Percentiles rank a stretch among this genome's conserved stretches.
These are phyloP conservation scores for Hyphochytrium catenoides DNA, from an alignment of 352 stramenopile genomes.

Conservation along the genomic window DNA sequence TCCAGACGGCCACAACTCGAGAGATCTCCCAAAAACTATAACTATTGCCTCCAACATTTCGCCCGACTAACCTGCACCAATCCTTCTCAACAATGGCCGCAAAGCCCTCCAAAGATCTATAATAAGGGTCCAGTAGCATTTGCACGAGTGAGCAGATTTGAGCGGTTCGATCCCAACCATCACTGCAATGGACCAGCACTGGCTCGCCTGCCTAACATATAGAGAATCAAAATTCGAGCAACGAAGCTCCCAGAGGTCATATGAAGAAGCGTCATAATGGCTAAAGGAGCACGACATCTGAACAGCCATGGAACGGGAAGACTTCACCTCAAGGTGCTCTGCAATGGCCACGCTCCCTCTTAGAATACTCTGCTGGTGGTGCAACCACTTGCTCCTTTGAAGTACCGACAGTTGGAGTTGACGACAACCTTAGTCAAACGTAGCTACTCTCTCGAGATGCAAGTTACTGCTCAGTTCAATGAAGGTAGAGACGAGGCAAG, in stretches of 20 bases:
- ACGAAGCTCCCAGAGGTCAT: no score
- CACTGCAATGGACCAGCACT: constrained; percentile 52
- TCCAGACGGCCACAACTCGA: no score
- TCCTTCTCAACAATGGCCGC: constrained; percentile 56
- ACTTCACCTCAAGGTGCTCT: constrained; percentile 36
- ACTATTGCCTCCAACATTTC: no score
- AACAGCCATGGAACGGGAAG: no score
- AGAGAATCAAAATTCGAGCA: no score
- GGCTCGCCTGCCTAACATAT: constrained; percentile 22
- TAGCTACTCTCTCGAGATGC: constrained; percentile 26
- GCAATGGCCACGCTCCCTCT: constrained; percentile 40
- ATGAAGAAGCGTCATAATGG: no score
- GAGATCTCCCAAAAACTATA: no score
- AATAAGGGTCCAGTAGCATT: constrained; percentile 61
- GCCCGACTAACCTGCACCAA: no score
- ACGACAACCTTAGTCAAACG: constrained; percentile 31
- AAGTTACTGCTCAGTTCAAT: no score
- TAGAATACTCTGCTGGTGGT: constrained; percentile 49
- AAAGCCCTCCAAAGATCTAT: constrained; percentile 40
- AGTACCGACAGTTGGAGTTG: no score
- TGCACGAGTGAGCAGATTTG: constrained; percentile 42
- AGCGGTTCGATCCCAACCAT: constrained; percentile 53
- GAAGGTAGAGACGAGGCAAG: constrained; percentile 11
- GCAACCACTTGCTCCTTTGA: constrained; percentile 39
- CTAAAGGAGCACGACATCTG: no score